Conservation (phyloP, 805 yeast species). For the Danielozyma ontarioensis region DNA sequence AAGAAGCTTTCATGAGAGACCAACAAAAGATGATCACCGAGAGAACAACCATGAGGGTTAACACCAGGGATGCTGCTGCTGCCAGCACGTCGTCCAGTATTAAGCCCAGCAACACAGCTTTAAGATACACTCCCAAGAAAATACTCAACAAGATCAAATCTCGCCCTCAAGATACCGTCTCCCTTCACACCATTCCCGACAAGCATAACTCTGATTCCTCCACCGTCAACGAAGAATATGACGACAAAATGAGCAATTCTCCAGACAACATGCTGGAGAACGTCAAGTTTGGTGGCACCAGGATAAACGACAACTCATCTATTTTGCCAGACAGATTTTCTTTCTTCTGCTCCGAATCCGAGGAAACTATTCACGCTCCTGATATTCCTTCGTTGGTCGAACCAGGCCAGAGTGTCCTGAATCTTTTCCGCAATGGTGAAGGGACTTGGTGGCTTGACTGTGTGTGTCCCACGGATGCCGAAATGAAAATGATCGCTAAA, state of each 20-base stretch:
- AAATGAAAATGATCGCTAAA: constrained; percentile 86
- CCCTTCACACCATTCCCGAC: constrained; percentile 1
- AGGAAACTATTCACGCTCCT: constrained; percentile 85
- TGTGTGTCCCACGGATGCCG: constrained; percentile 88
- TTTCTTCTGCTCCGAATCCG: constrained; percentile 74
- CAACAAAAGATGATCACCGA: constrained; percentile 23
- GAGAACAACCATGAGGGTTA: constrained; percentile 11
- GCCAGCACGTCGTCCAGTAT: constrained; percentile 33
- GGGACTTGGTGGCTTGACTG: constrained; percentile 97
- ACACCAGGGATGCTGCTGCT: constrained; percentile 6
- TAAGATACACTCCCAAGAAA: constrained; percentile 56
- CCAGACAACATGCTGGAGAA: constrained; percentile 14
- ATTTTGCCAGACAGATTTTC: constrained; percentile 72
- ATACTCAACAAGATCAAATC: constrained; percentile 14
- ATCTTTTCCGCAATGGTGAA: constrained; percentile 65
- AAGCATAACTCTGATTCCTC: constrained; percentile 17
- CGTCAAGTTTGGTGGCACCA: constrained; percentile 37
- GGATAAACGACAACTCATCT: constrained; percentile 19
- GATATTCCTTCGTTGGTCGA: constrained; percentile 73
- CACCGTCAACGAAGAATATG: constrained; percentile 14
- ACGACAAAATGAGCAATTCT: constrained; percentile 4
- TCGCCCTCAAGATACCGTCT: constrained; percentile 1
- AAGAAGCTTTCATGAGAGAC: constrained; percentile 22
- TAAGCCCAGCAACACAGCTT: constrained; percentile 45
- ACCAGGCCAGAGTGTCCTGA: constrained; percentile 60